These are phyloP conservation scores for Trifolium repens DNA, from an alignment of 306 rosid species.

Conservation along the genomic window DNA sequence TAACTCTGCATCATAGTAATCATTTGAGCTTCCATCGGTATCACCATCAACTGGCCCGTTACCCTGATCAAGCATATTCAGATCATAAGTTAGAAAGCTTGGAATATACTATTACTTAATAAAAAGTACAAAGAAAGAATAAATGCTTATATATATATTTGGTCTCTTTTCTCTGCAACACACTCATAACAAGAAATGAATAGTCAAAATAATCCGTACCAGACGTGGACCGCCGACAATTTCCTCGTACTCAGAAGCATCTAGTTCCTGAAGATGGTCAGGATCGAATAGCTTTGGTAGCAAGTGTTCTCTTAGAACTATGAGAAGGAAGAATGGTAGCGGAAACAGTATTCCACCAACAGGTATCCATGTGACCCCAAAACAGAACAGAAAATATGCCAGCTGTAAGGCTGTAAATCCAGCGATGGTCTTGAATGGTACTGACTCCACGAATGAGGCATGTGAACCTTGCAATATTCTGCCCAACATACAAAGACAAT, in stretches of 20 bases:
- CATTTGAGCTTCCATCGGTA: slow-evolving; percentile 47
- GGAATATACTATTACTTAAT: slow-evolving; percentile 7
- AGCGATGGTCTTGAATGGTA: slow-evolving; percentile 81
- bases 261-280: slow-evolving; percentile 72
- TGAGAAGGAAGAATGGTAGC: slow-evolving; percentile 83
- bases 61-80: slow-evolving; percentile 56
- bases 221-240: slow-evolving; percentile 53
- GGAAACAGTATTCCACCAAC: slow-evolving; percentile 91
- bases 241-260: slow-evolving; percentile 94
- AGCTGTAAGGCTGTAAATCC: slow-evolving; percentile 72
- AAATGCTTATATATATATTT: not conserved
- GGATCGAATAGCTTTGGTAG: slow-evolving; percentile 73
- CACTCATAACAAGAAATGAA: slow-evolving; percentile 16
- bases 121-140: slow-evolving; percentile 5
- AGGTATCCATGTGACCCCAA: slow-evolving; percentile 86
- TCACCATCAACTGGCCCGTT: slow-evolving; percentile 46
- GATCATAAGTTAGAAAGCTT: slow-evolving; percentile 14
- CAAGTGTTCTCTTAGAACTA: slow-evolving; percentile 67
- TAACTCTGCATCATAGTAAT: slow-evolving; percentile 70
- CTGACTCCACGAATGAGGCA: slow-evolving; percentile 85
- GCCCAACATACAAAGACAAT: slow-evolving; percentile 35
- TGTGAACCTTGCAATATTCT: slow-evolving; percentile 83
- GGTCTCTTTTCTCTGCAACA: not conserved
- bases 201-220: slow-evolving; percentile 33
- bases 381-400: slow-evolving; percentile 69